Evolutionary conservation across 2,329 filamentous ascomycete genomes (phyloP).

Genomic region (Cyanodermella asteris): DNA sequence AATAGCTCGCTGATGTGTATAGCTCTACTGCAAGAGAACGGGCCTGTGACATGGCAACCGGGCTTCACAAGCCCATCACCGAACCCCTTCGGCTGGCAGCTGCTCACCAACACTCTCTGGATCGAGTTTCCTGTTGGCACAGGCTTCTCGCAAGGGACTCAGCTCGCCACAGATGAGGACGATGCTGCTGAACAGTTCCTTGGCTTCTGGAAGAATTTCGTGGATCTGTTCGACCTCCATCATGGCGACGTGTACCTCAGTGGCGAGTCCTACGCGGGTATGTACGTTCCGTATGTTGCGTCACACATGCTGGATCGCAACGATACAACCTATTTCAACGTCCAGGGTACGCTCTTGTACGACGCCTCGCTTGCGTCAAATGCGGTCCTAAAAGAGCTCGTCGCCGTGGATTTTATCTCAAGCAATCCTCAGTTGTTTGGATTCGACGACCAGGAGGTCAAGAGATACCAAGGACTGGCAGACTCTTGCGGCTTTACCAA

Average conservation of each 20-base stretch:
- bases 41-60: slow-evolving; percentile 6
- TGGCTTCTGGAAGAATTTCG: slow-evolving; percentile 32
- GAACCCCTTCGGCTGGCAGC: slow-evolving; percentile 12
- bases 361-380: slow-evolving; percentile 28
- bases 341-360: slow-evolving; percentile 41
- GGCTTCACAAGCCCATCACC: slow-evolving; percentile 5
- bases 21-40: slow-evolving; percentile 18
- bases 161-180: slow-evolving; percentile 25
- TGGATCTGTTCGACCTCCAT: slow-evolving; percentile 29
- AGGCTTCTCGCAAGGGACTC: slow-evolving; percentile 20
- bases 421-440: slow-evolving; percentile 38
- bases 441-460: slow-evolving; percentile 37
- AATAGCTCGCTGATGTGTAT: too few species aligned
- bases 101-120: slow-evolving; percentile 14
- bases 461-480: slow-evolving; percentile 28
- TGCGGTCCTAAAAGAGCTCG: slow-evolving; percentile 14
- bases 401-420: slow-evolving; percentile 37
- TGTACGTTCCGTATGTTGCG: slow-evolving; percentile 35
- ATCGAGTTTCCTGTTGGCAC: slow-evolving; percentile 28
- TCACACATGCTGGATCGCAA: slow-evolving; percentile 28
- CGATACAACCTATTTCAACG: slow-evolving; percentile 27
- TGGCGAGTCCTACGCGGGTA: slow-evolving; percentile 31
- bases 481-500: slow-evolving; percentile 40
- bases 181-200: slow-evolving; percentile 25
- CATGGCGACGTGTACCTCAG: slow-evolving; percentile 33